Evolutionary conservation across 192 early-diverging fungal species (phyloP), one percentile per base, ranked within the genome.

Genomic region (Phycomyces blakesleeanus): DNA sequence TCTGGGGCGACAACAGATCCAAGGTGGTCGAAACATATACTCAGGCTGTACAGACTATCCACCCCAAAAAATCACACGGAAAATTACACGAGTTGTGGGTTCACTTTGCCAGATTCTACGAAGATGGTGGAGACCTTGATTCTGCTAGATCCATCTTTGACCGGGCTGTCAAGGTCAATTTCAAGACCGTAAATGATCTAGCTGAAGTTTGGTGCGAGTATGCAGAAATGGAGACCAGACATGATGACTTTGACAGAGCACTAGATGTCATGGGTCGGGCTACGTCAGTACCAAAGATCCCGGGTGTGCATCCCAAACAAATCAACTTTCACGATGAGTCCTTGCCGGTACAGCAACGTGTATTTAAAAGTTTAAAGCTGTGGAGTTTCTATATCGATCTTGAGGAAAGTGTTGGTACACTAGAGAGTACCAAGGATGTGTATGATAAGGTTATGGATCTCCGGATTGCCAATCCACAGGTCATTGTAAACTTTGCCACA

Each of bases 301-400:
- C 73, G 47, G 61, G 26, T 38, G 60, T 73, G 50, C 62, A 72
- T 34, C 71, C 74, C 15, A 69, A 77, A 39, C 73, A 76, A 57
- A 77, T 92, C 34, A 79, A 86, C 26, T 97, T 85, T 69, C 81
- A 82, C 51, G 95, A 98, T 63, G 94, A 96, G 66, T 82, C 76
- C 1, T 51, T 88, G 52, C 78, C 91, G 11, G 87, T 91, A 7
- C 89, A 93, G 56, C 71, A 76, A 22, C 88, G 96, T 15, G 80
- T 96, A 9, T 95, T 91, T 76, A 96, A 96, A 61, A 87, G 86
- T 58, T 72, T 91, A 44, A 88, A 88, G 37, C 75, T 98, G 40
- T 99, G 97, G 97, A 85, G 87, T 14, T 89, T 92, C 65, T 93
- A 93, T 72, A 90, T 97, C 25, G 97, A 99, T 73, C 68, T 99